These are phyloP conservation scores for Cercospora sp. DNA, from an alignment of 2,329 filamentous ascomycete species.

Conservation along the genomic window DNA sequence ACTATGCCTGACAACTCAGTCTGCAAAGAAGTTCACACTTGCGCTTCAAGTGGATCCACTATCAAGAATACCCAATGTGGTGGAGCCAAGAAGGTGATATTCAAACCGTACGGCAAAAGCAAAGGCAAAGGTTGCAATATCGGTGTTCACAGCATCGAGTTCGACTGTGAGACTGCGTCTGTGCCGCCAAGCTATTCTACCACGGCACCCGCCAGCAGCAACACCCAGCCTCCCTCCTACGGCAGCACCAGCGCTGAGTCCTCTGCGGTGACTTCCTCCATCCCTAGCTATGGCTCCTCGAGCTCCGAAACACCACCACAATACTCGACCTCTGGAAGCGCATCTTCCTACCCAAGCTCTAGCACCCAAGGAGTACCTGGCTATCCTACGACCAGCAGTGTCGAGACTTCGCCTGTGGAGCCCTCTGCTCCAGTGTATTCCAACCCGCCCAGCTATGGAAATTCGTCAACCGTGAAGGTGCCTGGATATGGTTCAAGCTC, in stretches of 20 bases:
- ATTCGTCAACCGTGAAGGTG: conserved; percentile 16
- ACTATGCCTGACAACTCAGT: conserved; percentile 76
- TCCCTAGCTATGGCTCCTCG: conserved; percentile 15
- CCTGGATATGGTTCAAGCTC: conserved; percentile 24
- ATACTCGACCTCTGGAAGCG: conserved; percentile 22
- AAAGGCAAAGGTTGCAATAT: conserved; percentile 59
- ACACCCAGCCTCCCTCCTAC: conserved; percentile 25
- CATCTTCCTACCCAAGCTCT: conserved; percentile 16
- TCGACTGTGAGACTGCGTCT: conserved; percentile 63
- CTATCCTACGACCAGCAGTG: conserved; percentile 22
- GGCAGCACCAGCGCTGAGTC: conserved; percentile 28
- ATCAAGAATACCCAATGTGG: conserved; percentile 88
- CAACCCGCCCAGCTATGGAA: conserved; percentile 16
- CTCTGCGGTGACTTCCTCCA: conserved; percentile 21
- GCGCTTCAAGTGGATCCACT: conserved; percentile 66
- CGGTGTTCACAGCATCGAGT: conserved; percentile 71
- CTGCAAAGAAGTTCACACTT: conserved; percentile 76
- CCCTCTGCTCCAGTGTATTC: conserved; percentile 1
- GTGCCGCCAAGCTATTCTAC: conserved; percentile 36
- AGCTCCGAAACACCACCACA: conserved; percentile 17
- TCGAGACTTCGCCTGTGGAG: conserved; percentile 26
- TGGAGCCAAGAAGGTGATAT: conserved; percentile 78
- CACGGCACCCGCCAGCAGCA: conserved; percentile 24
- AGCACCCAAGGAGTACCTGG: conserved; percentile 13
- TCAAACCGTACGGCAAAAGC: conserved; percentile 52